phyloP scores from a whole-genome alignment of 331 rosid genomes.

The Malus hybrid region DNA sequence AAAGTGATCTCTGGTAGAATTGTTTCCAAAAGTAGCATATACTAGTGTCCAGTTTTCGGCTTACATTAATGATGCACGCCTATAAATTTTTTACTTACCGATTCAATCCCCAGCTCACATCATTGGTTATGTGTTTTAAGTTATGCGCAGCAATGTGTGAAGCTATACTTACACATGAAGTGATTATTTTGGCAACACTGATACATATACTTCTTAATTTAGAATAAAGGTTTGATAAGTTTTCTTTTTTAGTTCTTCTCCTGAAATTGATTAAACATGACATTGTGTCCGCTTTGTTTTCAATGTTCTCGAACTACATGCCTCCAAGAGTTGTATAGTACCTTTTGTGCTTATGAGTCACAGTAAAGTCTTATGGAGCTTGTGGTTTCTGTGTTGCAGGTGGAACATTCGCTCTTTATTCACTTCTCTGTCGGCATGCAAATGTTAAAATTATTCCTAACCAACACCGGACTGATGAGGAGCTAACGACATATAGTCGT shows the following conservation, averaged over 20 bases:
- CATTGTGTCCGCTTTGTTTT: background rate
- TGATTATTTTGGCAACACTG: background rate
- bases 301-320: background rate
- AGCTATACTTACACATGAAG: background rate
- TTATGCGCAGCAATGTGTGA: background rate
- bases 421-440: constrained; percentile 96
- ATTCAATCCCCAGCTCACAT: background rate
- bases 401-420: constrained; percentile 93
- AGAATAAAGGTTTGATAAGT: background rate
- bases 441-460: constrained; percentile 83
- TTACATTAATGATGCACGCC: background rate
- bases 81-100: background rate
- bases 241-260: background rate
- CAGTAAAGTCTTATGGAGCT: constrained; percentile 14
- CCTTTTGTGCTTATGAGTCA: constrained; percentile 6
- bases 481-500: constrained; percentile 87
- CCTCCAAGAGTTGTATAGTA: background rate
- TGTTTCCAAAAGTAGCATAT: background rate
- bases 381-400: constrained; percentile 43
- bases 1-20: background rate
- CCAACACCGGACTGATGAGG: constrained; percentile 93
- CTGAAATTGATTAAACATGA: background rate
- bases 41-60: background rate
- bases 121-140: background rate
- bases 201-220: background rate